Conservation (phyloP, 805 yeast genomes). For the Lachancea kluyveri region DNA sequence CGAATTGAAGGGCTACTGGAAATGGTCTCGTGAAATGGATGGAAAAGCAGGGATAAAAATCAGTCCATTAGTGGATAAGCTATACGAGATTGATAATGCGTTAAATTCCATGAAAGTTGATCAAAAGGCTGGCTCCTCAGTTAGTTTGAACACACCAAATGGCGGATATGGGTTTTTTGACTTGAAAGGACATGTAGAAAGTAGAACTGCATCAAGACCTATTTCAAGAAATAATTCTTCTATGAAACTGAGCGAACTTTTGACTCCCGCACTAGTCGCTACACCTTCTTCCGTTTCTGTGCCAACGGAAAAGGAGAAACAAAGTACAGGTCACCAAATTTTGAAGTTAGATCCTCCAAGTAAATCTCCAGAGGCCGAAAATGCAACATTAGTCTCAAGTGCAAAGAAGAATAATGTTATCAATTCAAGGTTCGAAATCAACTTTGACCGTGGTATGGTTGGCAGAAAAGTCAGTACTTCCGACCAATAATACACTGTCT, state of each 20-base stretch:
- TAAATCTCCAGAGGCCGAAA: neutral
- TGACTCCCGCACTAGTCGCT: slow-evolving; percentile 8
- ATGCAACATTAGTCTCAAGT: neutral
- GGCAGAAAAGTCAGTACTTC: slow-evolving; percentile 32
- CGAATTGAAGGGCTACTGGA: slow-evolving; percentile 49
- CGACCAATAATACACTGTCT: neutral
- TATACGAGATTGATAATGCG: slow-evolving; percentile 34
- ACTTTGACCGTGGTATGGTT: slow-evolving; percentile 36
- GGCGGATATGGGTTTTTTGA: slow-evolving; percentile 24
- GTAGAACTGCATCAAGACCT: slow-evolving; percentile 19
- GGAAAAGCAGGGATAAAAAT: slow-evolving; percentile 19
- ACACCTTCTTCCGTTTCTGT: slow-evolving; percentile 19
- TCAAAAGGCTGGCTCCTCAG: neutral
- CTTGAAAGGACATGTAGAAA: slow-evolving; percentile 22
- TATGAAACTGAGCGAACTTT: slow-evolving; percentile 14
- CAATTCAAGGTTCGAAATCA: slow-evolving; percentile 31
- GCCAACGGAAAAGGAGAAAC: slow-evolving; percentile 24
- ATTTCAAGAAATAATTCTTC: slow-evolving; percentile 16
- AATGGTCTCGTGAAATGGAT: slow-evolving; percentile 10
- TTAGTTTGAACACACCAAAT: slow-evolving; percentile 4
- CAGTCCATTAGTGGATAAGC: slow-evolving; percentile 24
- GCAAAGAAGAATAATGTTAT: slow-evolving; percentile 16
- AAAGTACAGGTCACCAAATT: slow-evolving; percentile 26
- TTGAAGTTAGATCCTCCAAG: slow-evolving; percentile 4
- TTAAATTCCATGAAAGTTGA: slow-evolving; percentile 10